Evolutionary conservation across 2,329 filamentous ascomycete species (phyloP).

Genomic region (Capronia americana): DNA sequence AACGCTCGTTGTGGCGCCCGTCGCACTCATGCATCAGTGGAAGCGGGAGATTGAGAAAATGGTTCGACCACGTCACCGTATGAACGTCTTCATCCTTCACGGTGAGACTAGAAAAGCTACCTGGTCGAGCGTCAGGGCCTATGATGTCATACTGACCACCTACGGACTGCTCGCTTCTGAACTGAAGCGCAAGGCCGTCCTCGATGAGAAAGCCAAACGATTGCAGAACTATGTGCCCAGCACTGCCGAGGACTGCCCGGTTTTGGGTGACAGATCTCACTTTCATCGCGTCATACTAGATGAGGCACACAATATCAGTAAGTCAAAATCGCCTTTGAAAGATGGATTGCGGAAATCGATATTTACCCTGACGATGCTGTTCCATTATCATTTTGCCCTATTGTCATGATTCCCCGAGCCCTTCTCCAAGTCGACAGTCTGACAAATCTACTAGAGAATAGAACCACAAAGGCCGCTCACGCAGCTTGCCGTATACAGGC

Average conservation of each 20-base stretch:
- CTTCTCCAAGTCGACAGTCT: neutral
- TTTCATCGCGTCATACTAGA: conserved; percentile 78
- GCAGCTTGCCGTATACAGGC: conserved; percentile 66
- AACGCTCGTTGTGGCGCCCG: conserved; percentile 81
- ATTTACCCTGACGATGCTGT: neutral
- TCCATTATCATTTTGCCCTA: neutral
- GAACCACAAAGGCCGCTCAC: conserved; percentile 65
- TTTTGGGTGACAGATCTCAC: conserved; percentile 65
- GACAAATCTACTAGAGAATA: conserved; percentile 60
- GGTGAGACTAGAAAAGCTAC: conserved; percentile 62
- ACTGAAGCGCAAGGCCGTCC: conserved; percentile 64
- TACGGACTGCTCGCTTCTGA: conserved; percentile 75
- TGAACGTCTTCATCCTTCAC: conserved; percentile 75
- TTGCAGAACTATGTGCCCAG: conserved; percentile 49
- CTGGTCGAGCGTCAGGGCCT: conserved; percentile 67
- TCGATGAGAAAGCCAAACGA: conserved; percentile 58
- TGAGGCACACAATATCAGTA: conserved; percentile 76
- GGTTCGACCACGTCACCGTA: conserved; percentile 62
- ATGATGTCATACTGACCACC: conserved; percentile 79
- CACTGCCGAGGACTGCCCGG: conserved; percentile 54
- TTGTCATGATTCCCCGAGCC: neutral
- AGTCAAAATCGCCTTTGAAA: neutral
- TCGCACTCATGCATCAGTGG: conserved; percentile 84
- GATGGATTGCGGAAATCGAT: neutral
- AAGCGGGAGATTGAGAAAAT: conserved; percentile 77